Percentiles rank a stretch among this genome's conserved stretches.
Evolutionary conservation across 78 protist species (phyloP).

Genomic region (Guillardia theta): DNA sequence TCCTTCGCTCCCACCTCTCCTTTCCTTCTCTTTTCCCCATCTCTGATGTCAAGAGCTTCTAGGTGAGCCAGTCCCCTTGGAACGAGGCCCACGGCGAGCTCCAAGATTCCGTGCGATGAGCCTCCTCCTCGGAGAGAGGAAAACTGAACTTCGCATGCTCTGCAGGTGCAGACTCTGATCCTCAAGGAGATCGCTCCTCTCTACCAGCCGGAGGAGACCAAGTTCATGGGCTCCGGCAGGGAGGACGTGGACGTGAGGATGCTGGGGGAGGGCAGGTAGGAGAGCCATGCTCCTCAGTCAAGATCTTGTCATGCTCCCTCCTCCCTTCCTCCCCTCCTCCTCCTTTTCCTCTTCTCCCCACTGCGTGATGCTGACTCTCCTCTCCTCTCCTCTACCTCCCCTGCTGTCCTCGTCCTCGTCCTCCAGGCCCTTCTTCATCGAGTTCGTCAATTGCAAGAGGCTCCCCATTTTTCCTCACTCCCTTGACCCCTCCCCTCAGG

Average conservation of each 20-base stretch:
- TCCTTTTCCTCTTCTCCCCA: too few relatives aligned
- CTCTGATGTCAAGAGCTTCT: too few relatives aligned
- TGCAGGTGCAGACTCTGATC: background rate
- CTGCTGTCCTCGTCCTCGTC: too few relatives aligned
- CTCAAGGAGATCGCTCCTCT: background rate
- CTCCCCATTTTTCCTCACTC: background rate
- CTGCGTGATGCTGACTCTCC: background rate
- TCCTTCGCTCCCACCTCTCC: too few relatives aligned
- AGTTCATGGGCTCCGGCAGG: constrained; percentile 44
- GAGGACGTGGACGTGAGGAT: constrained; percentile 72
- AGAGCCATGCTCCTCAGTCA: background rate
- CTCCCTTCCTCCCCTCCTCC: background rate
- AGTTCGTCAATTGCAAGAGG: background rate
- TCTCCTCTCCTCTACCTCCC: background rate
- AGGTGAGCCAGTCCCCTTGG: background rate
- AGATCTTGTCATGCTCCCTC: background rate
- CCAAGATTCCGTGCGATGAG: background rate
- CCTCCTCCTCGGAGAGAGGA: too few relatives aligned
- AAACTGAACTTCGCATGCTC: too few relatives aligned
- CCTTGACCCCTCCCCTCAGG: background rate
- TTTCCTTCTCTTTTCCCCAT: too few relatives aligned
- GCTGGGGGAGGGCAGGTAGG: constrained; percentile 64
- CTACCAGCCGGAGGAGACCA: background rate
- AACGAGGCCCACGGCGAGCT: background rate
- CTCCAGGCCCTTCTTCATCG: background rate